phyloP scores from a whole-genome alignment of 108 stramenopile species.

The Skeletonema menzelii region DNA sequence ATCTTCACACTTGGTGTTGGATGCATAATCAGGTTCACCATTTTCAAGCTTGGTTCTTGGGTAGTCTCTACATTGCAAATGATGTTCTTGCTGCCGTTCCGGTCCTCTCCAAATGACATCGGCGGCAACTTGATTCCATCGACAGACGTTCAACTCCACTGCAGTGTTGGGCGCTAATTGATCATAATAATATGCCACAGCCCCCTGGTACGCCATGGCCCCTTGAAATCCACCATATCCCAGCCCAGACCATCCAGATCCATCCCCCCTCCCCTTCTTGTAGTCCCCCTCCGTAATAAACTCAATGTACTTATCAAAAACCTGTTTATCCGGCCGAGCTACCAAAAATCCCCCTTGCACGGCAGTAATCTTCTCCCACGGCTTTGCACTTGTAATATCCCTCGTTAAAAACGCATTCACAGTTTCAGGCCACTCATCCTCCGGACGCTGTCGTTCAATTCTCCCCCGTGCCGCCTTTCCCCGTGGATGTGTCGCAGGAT shows the following conservation, averaged over 20 bases:
- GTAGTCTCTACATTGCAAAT: constrained; percentile 59
- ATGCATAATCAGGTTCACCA: constrained; percentile 50
- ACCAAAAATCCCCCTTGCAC: constrained; percentile 84
- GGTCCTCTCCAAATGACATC: constrained; percentile 42
- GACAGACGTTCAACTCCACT: constrained; percentile 63
- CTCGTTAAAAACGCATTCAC: constrained; percentile 50
- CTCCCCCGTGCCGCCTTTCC: constrained; percentile 18
- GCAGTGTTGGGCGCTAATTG: constrained; percentile 22
- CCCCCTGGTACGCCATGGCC: constrained; percentile 72
- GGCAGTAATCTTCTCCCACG: constrained; percentile 34
- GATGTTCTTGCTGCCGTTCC: constrained; percentile 28
- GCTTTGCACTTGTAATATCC: constrained; percentile 59
- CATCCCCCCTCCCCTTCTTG: constrained; percentile 37
- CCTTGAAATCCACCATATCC: constrained; percentile 70
- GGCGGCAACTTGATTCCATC: constrained; percentile 66
- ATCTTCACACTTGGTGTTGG: constrained; percentile 61
- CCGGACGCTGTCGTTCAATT: constrained; percentile 48
- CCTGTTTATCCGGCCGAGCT: constrained; percentile 49
- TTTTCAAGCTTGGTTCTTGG: constrained; percentile 42
- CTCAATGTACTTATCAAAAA: constrained; percentile 59
- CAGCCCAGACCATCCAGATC: constrained; percentile 44
- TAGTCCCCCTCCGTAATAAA: constrained; percentile 65
- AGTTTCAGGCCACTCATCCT: constrained; percentile 10
- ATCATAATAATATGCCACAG: constrained; percentile 69
- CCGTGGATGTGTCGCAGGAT: constrained; percentile 24